Conservation (phyloP, 805 yeast genomes). For the Saturnispora besseyi region DNA sequence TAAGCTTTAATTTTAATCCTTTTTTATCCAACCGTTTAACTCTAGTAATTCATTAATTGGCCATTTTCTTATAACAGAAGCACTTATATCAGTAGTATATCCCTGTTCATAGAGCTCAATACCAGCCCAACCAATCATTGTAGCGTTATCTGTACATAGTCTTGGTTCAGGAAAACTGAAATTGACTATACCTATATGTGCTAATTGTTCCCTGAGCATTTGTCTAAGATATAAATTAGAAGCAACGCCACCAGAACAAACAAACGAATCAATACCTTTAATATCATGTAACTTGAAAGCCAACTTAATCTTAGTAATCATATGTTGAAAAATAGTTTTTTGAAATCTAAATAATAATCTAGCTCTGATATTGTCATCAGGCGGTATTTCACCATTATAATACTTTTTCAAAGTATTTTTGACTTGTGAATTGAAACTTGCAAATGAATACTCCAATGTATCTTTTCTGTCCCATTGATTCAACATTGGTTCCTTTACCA, state of each 20-base stretch:
- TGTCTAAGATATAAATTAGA: conserved; percentile 53
- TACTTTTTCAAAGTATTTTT: conserved; percentile 22
- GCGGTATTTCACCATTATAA: conserved; percentile 14
- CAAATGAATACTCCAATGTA: conserved; percentile 58
- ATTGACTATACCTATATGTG: conserved; percentile 25
- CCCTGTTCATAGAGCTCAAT: conserved; percentile 68
- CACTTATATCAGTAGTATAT: conserved; percentile 41
- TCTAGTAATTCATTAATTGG: conserved; percentile 47
- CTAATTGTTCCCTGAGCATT: conserved; percentile 32
- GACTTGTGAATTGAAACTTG: conserved; percentile 44
- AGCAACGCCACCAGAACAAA: conserved; percentile 94
- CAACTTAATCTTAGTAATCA: conserved; percentile 51
- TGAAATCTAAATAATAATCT: conserved; percentile 54
- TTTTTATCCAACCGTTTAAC: conserved; percentile 42
- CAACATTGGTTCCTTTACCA: conserved; percentile 41
- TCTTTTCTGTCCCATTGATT: conserved; percentile 39
- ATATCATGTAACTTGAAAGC: conserved; percentile 36
- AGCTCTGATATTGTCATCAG: conserved; percentile 25
- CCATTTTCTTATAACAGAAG: conserved; percentile 76
- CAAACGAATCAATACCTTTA: conserved; percentile 38
- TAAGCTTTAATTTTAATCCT: too few relatives aligned
- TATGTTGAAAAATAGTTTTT: conserved; percentile 60
- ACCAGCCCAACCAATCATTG: conserved; percentile 98
- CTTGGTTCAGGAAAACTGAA: conserved; percentile 61
- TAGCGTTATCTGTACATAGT: conserved; percentile 89